Conservation (phyloP, 257 asterid genomes). For the Ligustrum vulgare region DNA sequence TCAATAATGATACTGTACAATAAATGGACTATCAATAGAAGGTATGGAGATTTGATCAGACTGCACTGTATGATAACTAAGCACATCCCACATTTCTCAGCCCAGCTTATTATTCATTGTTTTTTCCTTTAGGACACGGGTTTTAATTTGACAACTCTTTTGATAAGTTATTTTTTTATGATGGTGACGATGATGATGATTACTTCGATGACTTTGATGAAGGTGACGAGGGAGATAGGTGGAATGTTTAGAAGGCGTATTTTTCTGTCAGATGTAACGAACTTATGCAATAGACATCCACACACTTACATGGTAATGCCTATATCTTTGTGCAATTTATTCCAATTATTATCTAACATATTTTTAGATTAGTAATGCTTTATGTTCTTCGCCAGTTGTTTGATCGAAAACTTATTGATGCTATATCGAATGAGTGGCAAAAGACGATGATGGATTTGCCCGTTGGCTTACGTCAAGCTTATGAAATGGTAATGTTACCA, state of each 20-base stretch:
- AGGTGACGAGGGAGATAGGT: slow-evolving; percentile 93
- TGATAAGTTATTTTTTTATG: not conserved
- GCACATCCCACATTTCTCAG: slow-evolving; percentile 12
- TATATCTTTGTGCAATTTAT: not conserved
- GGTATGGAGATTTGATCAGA: not conserved
- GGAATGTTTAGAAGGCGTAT: slow-evolving; percentile 89
- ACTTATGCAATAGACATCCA: too few species aligned
- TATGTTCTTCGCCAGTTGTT: slow-evolving; percentile 56
- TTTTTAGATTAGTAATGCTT: slow-evolving; percentile 9
- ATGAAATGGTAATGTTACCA: slow-evolving; percentile 72
- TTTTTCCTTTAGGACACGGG: not conserved
- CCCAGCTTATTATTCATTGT: not conserved
- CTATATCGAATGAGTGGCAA: slow-evolving; percentile 96
- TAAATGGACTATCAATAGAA: not conserved
- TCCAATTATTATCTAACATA: not conserved
- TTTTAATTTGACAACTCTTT: not conserved
- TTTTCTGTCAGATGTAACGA: slow-evolving; percentile 74
- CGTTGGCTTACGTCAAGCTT: slow-evolving; percentile 95
- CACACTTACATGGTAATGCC: too few species aligned
- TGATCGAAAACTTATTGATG: slow-evolving; percentile 90
- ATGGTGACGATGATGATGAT: slow-evolving; percentile 88
- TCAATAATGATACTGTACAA: not conserved
- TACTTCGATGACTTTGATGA: slow-evolving; percentile 94
- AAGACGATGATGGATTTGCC: slow-evolving; percentile 97
- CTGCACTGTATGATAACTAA: not conserved